phyloP scores from a whole-genome alignment of 2,329 filamentous ascomycete species.

The Aspergillus sp. region DNA sequence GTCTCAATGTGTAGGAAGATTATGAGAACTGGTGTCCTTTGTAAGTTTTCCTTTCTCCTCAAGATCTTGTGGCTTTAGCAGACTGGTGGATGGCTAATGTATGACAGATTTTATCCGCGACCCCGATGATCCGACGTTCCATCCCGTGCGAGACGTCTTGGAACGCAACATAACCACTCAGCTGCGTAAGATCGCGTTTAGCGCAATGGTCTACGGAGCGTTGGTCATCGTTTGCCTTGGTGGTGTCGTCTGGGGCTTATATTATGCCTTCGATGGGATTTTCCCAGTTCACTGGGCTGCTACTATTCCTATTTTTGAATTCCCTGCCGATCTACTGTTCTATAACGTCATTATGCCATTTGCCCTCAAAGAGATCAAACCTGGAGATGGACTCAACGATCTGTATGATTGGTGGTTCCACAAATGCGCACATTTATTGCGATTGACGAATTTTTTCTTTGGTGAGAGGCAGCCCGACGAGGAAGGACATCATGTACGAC shows the following conservation, averaged over 20 bases:
- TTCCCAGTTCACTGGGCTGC: conserved; percentile 91
- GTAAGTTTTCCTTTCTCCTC: conserved; percentile 47
- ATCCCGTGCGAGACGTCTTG: conserved; percentile 91
- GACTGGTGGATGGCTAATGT: background rate
- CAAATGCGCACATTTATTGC: conserved; percentile 68
- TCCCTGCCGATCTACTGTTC: conserved; percentile 86
- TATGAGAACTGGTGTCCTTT: conserved; percentile 87
- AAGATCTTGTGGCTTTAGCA: background rate
- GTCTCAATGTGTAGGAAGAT: conserved; percentile 99
- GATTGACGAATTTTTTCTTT: conserved; percentile 89
- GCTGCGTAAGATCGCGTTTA: conserved; percentile 91
- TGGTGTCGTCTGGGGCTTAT: conserved; percentile 90
- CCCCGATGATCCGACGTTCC: conserved; percentile 95
- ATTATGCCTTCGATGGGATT: conserved; percentile 59
- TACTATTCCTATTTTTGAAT: conserved; percentile 85
- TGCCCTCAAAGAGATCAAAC: conserved; percentile 74
- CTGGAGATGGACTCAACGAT: conserved; percentile 71
- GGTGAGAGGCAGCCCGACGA: conserved; percentile 75
- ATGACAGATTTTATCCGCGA: conserved; percentile 83
- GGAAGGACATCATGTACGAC: conserved; percentile 61
- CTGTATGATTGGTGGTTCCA: conserved; percentile 98
- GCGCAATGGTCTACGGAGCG: conserved; percentile 88
- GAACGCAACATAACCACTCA: conserved; percentile 90
- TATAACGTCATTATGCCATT: conserved; percentile 96
- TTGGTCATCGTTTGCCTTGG: conserved; percentile 89